Evolutionary conservation across 257 asterid species (phyloP).

Genomic region (Scutellaria galericulata): DNA sequence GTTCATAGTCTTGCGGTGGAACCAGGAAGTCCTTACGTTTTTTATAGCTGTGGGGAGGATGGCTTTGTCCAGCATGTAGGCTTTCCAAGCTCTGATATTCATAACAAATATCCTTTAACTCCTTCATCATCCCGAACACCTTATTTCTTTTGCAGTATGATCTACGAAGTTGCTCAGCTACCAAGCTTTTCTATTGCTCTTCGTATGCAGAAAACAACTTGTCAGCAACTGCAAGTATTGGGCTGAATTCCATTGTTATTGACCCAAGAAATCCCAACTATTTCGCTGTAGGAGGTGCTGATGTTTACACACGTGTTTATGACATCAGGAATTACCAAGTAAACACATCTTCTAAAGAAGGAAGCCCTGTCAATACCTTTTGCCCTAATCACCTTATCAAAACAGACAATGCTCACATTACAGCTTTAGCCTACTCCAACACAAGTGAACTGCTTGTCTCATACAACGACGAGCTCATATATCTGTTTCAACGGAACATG

Average conservation of each 20-base stretch:
- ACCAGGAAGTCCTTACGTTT: constrained; percentile 76
- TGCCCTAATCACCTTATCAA: constrained; percentile 60
- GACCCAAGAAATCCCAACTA: constrained; percentile 84
- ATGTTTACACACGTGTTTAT: constrained; percentile 71
- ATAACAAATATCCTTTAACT: constrained; percentile 2
- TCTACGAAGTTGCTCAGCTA: constrained; percentile 65
- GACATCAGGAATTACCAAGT: constrained; percentile 65
- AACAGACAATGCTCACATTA: constrained; percentile 57
- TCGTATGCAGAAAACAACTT: constrained; percentile 42
- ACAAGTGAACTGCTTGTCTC: constrained; percentile 77
- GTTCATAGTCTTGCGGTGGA: constrained; percentile 87
- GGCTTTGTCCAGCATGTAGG: constrained; percentile 77
- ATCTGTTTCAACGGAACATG: constrained; percentile 69
- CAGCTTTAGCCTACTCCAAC: constrained; percentile 73
- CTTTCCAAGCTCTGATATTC: constrained; percentile 29
- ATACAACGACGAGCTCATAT: constrained; percentile 72
- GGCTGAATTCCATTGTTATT: constrained; percentile 65
- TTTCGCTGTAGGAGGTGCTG: constrained; percentile 77
- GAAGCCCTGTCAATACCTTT: constrained; percentile 55
- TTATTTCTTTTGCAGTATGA: constrained; percentile 68
- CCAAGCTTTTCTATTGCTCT: constrained; percentile 72
- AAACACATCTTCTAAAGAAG: constrained; percentile 48
- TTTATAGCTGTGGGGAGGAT: constrained; percentile 90
- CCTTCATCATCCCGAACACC: constrained; percentile 21
- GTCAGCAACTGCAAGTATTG: constrained; percentile 48